Conservation (phyloP, 2,329 filamentous ascomycete genomes). For the Westerdykella aurantiaca region DNA sequence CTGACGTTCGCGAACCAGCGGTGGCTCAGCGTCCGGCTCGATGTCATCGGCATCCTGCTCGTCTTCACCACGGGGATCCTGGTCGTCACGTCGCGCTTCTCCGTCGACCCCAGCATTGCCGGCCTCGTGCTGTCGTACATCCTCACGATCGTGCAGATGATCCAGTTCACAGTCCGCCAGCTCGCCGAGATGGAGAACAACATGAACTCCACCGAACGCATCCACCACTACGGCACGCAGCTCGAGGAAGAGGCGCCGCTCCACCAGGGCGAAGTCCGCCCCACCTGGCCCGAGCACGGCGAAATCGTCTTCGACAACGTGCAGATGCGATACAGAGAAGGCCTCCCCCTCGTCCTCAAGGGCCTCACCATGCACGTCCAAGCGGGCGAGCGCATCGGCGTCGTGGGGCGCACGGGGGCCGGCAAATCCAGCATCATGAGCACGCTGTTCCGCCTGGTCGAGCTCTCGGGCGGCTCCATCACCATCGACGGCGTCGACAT, state of each 20-base stretch:
- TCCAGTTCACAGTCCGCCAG: constrained; percentile 91
- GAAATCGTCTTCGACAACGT: constrained; percentile 53
- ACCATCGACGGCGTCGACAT: constrained; percentile 54
- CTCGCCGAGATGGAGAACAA: constrained; percentile 94
- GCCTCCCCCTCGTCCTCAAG: constrained; percentile 46
- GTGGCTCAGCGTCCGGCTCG: constrained; percentile 82
- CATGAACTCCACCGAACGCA: constrained; percentile 92
- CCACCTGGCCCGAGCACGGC: constrained; percentile 79
- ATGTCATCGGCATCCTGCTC: constrained; percentile 74
- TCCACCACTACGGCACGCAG: constrained; percentile 81
- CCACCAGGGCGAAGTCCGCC: constrained; percentile 64
- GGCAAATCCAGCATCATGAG: constrained; percentile 82
- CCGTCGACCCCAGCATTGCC: constrained; percentile 74
- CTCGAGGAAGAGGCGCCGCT: constrained; percentile 86
- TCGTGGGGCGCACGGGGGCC: constrained; percentile 75
- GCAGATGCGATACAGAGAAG: constrained; percentile 48
- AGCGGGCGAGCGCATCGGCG: constrained; percentile 72
- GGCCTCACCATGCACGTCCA: constrained; percentile 59
- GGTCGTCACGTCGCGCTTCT: constrained; percentile 85
- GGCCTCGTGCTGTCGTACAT: constrained; percentile 92
- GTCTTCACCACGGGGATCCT: constrained; percentile 86
- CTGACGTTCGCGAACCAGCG: constrained; percentile 93
- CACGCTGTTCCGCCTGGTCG: constrained; percentile 66
- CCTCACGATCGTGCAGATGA: constrained; percentile 86
- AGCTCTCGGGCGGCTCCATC: constrained; percentile 45